Evolutionary conservation across 148 eudicot genomes (phyloP), one percentile per base, ranked within the genome.

Genomic region (Euryodendron excelsum): DNA sequence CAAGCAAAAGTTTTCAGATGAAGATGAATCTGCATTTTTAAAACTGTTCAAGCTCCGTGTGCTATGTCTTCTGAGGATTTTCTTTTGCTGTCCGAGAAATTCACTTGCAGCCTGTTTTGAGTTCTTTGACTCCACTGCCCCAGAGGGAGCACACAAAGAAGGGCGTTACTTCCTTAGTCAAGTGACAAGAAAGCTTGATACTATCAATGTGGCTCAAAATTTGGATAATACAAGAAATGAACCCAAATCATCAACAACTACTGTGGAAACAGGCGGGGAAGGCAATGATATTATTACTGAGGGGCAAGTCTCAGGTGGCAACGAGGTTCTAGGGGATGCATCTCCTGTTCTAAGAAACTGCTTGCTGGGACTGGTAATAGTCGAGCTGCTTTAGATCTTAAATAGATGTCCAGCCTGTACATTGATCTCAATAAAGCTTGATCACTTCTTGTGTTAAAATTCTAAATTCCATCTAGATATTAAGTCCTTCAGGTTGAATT

Each of bases 91-190:
- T 73, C 98, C 98, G 61, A 88, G 84, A 83, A 85, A 87, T 82
- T 84, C 86, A 70, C 87, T 96, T 85, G 82, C 84, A 67, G 88
- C 95, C 60, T 93, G 91, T 79, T 91, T 96, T 85, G 96, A 93
- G 77, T 91, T 93, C 69, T 76, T 91, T 74, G 86, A 81, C 80
- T 81, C 86, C 45, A 80, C 83, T 81, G 79, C 82, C 76, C 52
- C 85, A 52, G 91, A 89, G 79, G 91, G 87, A 79, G 45, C 79
- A 34, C 77, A 75, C 80, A 82, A 84, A 72, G 86, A 87, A 80
- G 99, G 94, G 56, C 84, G 76, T 47, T 84, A 88, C 85, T 69
- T 93, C 81, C 89, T 96, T 58, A 72, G 67, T 45, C 97, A 90
- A 90, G 82, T 93, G 76, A 86, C 91, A 44, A 75, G 65, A 69